A percentile compares a stretch with the other conserved stretches of the same genome.
Evolutionary conservation across 345 rosid species (phyloP).

Genomic region (Camelina neglecta): DNA sequence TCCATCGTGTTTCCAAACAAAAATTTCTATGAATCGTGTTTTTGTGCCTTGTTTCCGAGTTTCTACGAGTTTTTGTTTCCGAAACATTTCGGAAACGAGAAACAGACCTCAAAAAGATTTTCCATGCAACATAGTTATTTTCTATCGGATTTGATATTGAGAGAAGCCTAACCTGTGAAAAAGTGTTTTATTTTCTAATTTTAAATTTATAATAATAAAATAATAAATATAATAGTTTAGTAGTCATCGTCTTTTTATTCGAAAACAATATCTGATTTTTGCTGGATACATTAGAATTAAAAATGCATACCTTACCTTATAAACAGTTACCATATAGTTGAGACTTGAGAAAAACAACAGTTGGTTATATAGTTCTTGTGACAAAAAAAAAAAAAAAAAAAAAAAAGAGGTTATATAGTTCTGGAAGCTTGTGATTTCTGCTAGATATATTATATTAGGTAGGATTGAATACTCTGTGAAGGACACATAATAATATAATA

Average conservation of each 20-base stretch:
- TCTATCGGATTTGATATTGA: background rate
- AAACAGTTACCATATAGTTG: background rate
- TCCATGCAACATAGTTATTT: background rate
- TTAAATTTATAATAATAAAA: background rate
- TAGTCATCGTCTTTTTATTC: background rate
- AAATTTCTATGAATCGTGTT: too few relatives aligned
- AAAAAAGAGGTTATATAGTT: background rate
- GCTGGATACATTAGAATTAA: background rate
- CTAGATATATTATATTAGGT: conserved; percentile 10
- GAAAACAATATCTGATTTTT: background rate
- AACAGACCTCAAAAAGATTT: too few relatives aligned
- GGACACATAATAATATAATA: background rate
- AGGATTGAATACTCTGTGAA: conserved; percentile 7
- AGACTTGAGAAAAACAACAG: background rate
- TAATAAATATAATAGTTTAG: background rate
- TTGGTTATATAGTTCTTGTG: background rate
- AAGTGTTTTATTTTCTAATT: background rate
- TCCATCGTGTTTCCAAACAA: too few relatives aligned
- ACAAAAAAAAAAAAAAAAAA: too few relatives aligned
- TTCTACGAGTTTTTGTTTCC: too few relatives aligned
- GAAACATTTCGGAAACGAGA: too few relatives aligned
- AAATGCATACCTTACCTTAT: background rate
- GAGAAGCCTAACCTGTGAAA: background rate
- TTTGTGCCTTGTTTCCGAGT: too few relatives aligned
- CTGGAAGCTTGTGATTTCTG: conserved; percentile 18